Evolutionary conservation across 768 basidiomycete species (phyloP).

Genomic region (Podaxis sp.): DNA sequence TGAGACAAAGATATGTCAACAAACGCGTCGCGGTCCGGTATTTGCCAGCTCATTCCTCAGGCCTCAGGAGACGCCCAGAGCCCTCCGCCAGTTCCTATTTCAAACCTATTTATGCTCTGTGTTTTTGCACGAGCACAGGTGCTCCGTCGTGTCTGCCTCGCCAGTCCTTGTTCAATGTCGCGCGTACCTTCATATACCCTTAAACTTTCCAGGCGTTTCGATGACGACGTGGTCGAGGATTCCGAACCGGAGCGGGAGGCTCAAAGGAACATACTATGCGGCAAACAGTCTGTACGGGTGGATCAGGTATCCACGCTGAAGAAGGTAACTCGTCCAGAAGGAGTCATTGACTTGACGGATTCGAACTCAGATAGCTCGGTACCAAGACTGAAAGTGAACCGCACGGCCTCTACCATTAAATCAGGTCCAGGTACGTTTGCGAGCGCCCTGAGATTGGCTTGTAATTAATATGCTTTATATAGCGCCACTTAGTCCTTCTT

Average conservation of each 20-base stretch:
- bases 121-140: background rate
- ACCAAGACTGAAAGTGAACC: background rate
- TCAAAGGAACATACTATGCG: slow-evolving; percentile 27
- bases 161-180: background rate
- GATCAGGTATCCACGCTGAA: slow-evolving; percentile 18
- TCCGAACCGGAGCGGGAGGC: slow-evolving; percentile 66
- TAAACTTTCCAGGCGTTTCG: slow-evolving; percentile 3
- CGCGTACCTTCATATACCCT: background rate
- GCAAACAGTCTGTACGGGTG: background rate
- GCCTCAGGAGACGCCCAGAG: background rate
- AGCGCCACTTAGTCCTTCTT: background rate
- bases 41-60: background rate
- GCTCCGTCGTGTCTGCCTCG: background rate
- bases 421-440: too few species aligned
- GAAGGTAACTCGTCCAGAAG: background rate
- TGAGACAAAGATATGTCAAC: slow-evolving; percentile 7
- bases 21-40: slow-evolving; percentile 7
- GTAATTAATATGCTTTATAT: background rate
- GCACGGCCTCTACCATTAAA: too few species aligned
- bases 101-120: background rate
- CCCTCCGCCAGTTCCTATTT: background rate
- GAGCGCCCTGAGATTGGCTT: background rate
- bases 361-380: slow-evolving; percentile 17
- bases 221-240: slow-evolving; percentile 55
- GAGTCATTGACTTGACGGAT: slow-evolving; percentile 26